These are phyloP conservation scores for Serendipita sp. DNA, from an alignment of 768 basidiomycete species.

Conservation along the genomic window DNA sequence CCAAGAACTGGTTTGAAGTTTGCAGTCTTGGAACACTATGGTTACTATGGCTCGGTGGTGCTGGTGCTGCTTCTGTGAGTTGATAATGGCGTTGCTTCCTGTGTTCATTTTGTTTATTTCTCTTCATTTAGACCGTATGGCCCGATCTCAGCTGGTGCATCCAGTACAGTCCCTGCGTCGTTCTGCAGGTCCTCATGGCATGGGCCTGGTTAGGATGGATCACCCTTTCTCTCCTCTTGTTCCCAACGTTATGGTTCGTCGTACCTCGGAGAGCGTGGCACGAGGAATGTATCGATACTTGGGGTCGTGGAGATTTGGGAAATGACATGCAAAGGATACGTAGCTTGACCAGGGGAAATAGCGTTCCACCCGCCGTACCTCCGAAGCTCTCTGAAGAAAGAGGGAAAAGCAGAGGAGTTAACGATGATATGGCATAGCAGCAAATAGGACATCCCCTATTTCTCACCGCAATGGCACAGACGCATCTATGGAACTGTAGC, in stretches of 20 bases:
- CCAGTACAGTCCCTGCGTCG: slow-evolving; percentile 38
- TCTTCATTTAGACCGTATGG: slow-evolving; percentile 28
- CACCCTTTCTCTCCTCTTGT: slow-evolving; percentile 22
- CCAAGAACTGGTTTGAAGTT: slow-evolving; percentile 13
- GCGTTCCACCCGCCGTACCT: background rate
- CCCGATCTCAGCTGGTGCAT: slow-evolving; percentile 48
- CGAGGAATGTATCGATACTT: background rate
- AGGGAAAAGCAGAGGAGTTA: background rate
- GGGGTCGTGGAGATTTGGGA: background rate
- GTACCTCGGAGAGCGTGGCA: background rate
- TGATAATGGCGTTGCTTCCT: background rate
- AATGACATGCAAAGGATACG: background rate
- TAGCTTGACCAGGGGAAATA: background rate
- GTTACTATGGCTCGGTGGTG: slow-evolving; percentile 19
- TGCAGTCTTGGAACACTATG: slow-evolving; percentile 14
- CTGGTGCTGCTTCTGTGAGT: slow-evolving; percentile 16
- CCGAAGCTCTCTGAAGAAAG: too few species aligned
- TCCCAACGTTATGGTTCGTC: background rate
- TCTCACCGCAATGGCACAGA: background rate
- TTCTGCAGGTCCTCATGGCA: slow-evolving; percentile 54
- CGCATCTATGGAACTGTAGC: background rate
- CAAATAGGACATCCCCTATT: background rate
- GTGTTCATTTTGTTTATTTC: background rate
- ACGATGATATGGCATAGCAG: background rate
- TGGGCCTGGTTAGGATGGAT: slow-evolving; percentile 67